Evolutionary conservation across 2,329 filamentous ascomycete species (phyloP), one percentile per base, ranked within the genome.

Genomic region (Apiospora malaysiana): DNA sequence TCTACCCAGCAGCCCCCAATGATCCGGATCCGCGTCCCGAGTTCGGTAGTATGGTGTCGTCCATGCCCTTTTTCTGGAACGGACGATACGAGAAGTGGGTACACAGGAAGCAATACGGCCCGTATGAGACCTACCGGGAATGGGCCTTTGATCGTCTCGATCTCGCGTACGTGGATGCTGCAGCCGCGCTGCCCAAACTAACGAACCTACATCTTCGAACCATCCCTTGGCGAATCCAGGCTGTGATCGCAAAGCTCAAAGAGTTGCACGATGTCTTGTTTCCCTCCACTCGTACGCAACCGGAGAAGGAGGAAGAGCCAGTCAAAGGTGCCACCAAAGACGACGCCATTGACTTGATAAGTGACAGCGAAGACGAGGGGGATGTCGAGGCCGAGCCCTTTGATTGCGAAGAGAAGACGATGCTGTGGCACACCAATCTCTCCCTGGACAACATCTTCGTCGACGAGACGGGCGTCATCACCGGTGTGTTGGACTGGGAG

Each of bases 391-490:
- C 8, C 8, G 18, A 25, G 40, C 65, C 40, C 40, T 45, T 67
- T 18, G n/a, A 32, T 12, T 40, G 65, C 6, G 65, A 67, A 23
- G 73, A 76, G 49, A 69, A 69, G 0, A 80, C 79, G 1, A 75
- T 80, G 68, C 72, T 81, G 25, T 77, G 74, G 72, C 80, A 81
- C 66, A 74, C 79, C 43, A 75, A 78, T 42, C 72, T 82, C 4
- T 80, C 77, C 4, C 51, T 73, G 6, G 74, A 79, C 56, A 82
- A 82, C 70, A 78, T 82, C 23, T 73, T 82, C 9, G 77, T 82
- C 2, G 76, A 82, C 43, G 72, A 78, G 2, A 71, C 75, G 1
- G 79, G 79, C 10, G 45, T 75, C 14, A 69, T 82, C 9, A 74
- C 74, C 18, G 80, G 77, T 6, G 69, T 82, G 8, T 56, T 81